These are phyloP conservation scores for Pseudogymnoascus sp. DNA, from an alignment of 2,329 filamentous ascomycete genomes.

Conservation along the genomic window DNA sequence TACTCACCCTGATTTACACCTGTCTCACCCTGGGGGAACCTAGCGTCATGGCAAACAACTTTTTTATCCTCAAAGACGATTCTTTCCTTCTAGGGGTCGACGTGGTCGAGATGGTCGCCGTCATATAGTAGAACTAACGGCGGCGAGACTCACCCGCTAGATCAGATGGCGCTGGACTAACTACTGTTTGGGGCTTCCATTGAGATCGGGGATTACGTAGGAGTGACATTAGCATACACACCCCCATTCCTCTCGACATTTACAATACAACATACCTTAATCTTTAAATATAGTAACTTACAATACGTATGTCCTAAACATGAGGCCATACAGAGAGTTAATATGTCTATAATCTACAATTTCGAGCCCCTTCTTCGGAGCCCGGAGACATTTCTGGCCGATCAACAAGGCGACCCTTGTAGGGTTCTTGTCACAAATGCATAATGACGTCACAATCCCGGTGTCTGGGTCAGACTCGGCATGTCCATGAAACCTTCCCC, in stretches of 20 bases:
- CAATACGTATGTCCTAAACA: background rate
- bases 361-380: background rate
- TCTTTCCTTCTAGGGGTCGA: conserved; percentile 25
- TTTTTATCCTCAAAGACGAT: background rate
- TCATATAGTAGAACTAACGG: background rate
- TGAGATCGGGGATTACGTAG: conserved; percentile 8
- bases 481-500: background rate
- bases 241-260: background rate
- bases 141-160: background rate
- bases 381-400: background rate
- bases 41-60: conserved; percentile 2
- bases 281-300: background rate
- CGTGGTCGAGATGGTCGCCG: conserved; percentile 44
- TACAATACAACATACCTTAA: background rate
- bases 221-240: background rate
- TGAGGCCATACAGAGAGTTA: background rate
- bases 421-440: conserved; percentile 4
- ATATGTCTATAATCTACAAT: background rate
- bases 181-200: background rate
- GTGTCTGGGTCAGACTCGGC: background rate
- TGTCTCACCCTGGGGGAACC: conserved; percentile 5
- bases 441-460: background rate
- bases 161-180: conserved; percentile 3
- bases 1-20: background rate
- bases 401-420: background rate